These are phyloP conservation scores for Thelonectria rubi DNA, from an alignment of 2,329 filamentous ascomycete species.

Conservation along the genomic window DNA sequence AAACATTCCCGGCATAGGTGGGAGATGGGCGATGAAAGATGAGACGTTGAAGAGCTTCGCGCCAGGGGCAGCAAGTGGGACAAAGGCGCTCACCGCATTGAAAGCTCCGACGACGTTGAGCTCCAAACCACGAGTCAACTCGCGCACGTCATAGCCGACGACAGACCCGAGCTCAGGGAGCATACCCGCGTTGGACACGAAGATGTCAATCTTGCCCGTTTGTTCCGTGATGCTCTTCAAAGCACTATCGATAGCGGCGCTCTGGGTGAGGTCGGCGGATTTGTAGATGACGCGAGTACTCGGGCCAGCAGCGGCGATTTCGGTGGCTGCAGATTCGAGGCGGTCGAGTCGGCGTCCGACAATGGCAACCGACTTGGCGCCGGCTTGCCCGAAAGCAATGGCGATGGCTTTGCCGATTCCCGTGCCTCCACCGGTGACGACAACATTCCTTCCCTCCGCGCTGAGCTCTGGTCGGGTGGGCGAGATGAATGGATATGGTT, in stretches of 20 bases:
- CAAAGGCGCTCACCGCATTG: conserved; percentile 40
- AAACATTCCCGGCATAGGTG: conserved; percentile 27
- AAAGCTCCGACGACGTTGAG: conserved; percentile 39
- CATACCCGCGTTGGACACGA: conserved; percentile 27
- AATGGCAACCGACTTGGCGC: conserved; percentile 49
- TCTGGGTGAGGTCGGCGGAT: conserved; percentile 42
- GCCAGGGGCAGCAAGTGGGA: conserved; percentile 18
- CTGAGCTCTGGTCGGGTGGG: conserved; percentile 43
- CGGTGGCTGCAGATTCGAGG: conserved; percentile 39
- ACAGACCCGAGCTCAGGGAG: not conserved
- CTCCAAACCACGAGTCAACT: conserved; percentile 28
- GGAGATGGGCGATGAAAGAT: conserved; percentile 32
- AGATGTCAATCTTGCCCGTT: conserved; percentile 32
- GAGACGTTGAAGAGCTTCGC: conserved; percentile 38
- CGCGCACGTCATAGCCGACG: conserved; percentile 10
- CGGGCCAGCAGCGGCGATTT: conserved; percentile 56
- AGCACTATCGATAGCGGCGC: not conserved
- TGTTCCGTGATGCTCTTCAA: not conserved
- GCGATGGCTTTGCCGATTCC: conserved; percentile 72
- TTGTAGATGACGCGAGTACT: conserved; percentile 37
- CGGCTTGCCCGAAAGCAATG: conserved; percentile 59
- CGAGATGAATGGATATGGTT: conserved; percentile 9
- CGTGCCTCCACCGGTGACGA: conserved; percentile 71
- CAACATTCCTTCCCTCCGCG: conserved; percentile 54
- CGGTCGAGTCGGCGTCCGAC: conserved; percentile 47